Evolutionary conservation across 805 yeast species (phyloP).

Genomic region (Candida glaebosa): DNA sequence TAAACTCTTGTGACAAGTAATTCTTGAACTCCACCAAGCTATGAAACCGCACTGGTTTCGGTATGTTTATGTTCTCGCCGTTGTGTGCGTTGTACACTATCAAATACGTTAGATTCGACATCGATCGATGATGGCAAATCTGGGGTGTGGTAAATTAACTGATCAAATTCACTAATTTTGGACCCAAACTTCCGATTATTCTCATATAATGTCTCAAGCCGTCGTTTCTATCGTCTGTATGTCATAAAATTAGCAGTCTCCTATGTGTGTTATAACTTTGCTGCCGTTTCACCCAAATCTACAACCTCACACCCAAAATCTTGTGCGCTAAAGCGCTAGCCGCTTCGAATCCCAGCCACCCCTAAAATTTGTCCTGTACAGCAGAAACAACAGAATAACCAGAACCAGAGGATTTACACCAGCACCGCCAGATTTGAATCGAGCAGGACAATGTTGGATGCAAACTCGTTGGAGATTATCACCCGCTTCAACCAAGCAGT

Average conservation of each 20-base stretch:
- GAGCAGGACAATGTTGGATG: slow-evolving; percentile 29
- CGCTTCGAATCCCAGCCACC: neutral
- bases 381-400: no score
- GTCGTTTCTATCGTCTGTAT: neutral
- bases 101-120: slow-evolving; percentile 21
- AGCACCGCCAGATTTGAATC: no score
- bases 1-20: slow-evolving; percentile 25
- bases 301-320: neutral
- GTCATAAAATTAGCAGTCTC: neutral
- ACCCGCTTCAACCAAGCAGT: slow-evolving; percentile 37
- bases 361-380: neutral
- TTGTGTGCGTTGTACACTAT: slow-evolving; percentile 36
- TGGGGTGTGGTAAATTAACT: neutral
- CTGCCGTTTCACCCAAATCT: no score
- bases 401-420: no score
- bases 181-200: neutral
- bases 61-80: slow-evolving; percentile 28
- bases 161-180: neutral
- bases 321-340: neutral
- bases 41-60: slow-evolving; percentile 41
- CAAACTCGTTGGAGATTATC: slow-evolving; percentile 35
- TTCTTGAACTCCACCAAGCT: slow-evolving; percentile 29
- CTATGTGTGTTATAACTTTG: neutral
- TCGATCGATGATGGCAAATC: slow-evolving; percentile 5
- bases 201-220: neutral